phyloP scores from a whole-genome alignment of 2,329 filamentous ascomycete species.

The Dothidotthia symphoricarpi region DNA sequence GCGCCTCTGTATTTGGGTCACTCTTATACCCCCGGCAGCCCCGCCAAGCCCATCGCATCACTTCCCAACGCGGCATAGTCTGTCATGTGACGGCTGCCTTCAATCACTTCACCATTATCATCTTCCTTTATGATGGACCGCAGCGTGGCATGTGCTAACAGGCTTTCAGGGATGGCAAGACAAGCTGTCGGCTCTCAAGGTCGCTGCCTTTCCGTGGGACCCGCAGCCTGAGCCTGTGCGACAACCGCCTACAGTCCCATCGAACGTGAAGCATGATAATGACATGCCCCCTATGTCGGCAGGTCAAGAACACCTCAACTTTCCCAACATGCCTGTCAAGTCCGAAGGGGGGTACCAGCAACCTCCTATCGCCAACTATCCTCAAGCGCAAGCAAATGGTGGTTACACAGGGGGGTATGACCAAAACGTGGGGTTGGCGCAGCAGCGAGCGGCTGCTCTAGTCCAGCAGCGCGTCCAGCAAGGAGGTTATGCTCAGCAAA shows the following conservation, averaged over 20 bases:
- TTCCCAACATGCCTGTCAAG: conserved; percentile 50
- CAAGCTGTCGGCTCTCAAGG: conserved; percentile 78
- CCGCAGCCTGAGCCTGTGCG: conserved; percentile 61
- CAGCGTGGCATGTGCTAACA: conserved; percentile 16
- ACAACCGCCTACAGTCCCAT: conserved; percentile 44
- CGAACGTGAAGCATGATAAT: conserved; percentile 40
- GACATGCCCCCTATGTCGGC: conserved; percentile 33
- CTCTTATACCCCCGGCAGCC: conserved; percentile 49
- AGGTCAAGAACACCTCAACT: conserved; percentile 31
- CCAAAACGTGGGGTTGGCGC: conserved; percentile 49
- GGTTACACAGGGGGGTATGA: conserved; percentile 32
- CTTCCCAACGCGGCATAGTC: conserved; percentile 36
- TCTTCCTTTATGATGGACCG: conserved; percentile 1
- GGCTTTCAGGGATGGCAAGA: conserved; percentile 79
- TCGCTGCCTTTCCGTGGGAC: conserved; percentile 94
- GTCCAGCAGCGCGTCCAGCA: conserved; percentile 42
- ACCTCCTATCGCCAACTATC: conserved; percentile 29
- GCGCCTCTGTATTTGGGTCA: conserved; percentile 47
- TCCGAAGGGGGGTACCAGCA: conserved; percentile 45
- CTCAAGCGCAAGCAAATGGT: conserved; percentile 35
- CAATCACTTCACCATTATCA: conserved; percentile 3
- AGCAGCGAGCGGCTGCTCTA: conserved; percentile 54
- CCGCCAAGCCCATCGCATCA: conserved; percentile 37
- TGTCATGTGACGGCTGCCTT: conserved; percentile 34
- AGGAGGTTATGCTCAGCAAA: conserved; percentile 25